A percentile compares a stretch with the other conserved stretches of the same genome.
These are phyloP conservation scores for Magnaporthiopsis incrustans DNA, from an alignment of 2,329 filamentous ascomycete genomes.

Conservation along the genomic window DNA sequence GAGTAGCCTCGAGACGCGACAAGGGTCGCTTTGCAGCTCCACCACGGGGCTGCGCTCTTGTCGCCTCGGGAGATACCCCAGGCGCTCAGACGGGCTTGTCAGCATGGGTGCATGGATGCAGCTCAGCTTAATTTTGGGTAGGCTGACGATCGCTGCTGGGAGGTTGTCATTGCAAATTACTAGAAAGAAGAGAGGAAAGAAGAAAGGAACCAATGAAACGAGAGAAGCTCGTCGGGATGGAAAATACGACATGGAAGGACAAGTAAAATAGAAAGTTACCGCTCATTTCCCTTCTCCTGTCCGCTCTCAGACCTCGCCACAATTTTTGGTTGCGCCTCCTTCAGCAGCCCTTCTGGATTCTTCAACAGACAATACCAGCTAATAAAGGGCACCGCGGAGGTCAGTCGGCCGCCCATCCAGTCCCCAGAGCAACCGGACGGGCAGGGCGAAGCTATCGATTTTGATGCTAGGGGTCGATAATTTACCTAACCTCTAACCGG, in stretches of 20 bases:
- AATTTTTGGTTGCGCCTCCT: not conserved
- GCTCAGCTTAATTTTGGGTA: not conserved
- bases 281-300: not conserved
- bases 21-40: not conserved
- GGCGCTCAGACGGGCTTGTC: not conserved
- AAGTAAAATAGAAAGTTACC: not conserved
- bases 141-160: not conserved
- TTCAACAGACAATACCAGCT: not conserved
- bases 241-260: not conserved
- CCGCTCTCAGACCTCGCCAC: no score
- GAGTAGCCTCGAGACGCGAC: not conserved
- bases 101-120: not conserved
- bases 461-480: not conserved
- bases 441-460: not conserved
- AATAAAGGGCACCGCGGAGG: not conserved
- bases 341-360: not conserved
- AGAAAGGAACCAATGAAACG: no score
- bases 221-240: no score
- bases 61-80: not conserved
- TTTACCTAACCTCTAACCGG: not conserved
- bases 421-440: not conserved
- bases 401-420: not conserved
- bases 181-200: no score
- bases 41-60: not conserved
- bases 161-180: no score